Evolutionary conservation across 768 basidiomycete genomes (phyloP), one percentile per base, ranked within the genome.

Genomic region (Tephrocybe rancida): DNA sequence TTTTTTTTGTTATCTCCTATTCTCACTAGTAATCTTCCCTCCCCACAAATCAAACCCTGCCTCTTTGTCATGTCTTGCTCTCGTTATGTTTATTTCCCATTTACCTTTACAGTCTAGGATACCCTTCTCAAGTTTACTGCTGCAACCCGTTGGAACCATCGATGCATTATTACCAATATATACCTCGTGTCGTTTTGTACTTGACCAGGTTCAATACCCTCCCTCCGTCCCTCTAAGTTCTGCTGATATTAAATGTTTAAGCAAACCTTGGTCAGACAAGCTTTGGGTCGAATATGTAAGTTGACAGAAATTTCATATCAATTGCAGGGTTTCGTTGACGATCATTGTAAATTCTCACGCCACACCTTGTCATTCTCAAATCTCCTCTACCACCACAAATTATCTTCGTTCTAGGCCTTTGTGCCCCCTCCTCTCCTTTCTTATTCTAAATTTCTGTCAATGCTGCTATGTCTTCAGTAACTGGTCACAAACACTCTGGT

Each of bases 401-500:
- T 47, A 41, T 37, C 42, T 49, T 29, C 45, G 49, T 34, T 49
- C 37, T 43, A 54, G 72, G 73, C 70, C 69, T 60, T 44, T 54
- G 69, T 35, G 69, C 71, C 72, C 54, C 60, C 59, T 66, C 64
- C 73, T 60, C 64, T 73, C 70, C 38, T 73, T 70, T 72, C 58
- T 63, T 66, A 61, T 66, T 50, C 64, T 59, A 63, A 44, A 54
- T 41, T 34, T 64, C 60, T 68, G 65, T 73, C 68, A 66, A 73
- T 75, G 71, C 65, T 62, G 60, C 67, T 54, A 83, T 84, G 81
- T 74, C 78, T 59, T 64, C 78, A 41, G 61, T 69, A 29, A 79
- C 74, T 60, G 79, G 78, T 60, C 87, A 87, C 75, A 85, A 80
- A 70, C 80, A 81, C 54, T 75, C 83, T 34, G 74, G 72, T 54